Conservation (phyloP, 352 stramenopile genomes). For the Globisporangium solare region DNA sequence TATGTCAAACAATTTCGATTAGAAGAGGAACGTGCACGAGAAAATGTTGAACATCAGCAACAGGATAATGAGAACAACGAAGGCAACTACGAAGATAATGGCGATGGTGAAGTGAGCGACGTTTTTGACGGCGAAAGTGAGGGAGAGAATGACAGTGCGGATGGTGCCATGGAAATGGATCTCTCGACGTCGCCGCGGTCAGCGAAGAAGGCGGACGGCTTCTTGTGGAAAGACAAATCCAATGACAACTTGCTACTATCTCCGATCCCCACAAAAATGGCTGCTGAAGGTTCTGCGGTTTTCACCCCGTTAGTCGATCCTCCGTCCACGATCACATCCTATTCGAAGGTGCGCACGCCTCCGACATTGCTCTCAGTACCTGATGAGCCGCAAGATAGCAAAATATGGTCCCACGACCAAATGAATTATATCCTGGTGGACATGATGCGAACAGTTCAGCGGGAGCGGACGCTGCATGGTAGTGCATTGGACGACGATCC, state of each 20-base stretch:
- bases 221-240: slow-evolving; percentile 25
- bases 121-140: slow-evolving; percentile 3
- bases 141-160: background rate
- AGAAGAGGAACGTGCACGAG: slow-evolving; percentile 18
- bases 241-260: slow-evolving; percentile 31
- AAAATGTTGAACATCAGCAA: background rate
- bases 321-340: background rate
- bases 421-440: slow-evolving; percentile 56
- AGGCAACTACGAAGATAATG: background rate
- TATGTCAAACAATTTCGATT: slow-evolving; percentile 47
- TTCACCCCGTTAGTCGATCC: slow-evolving; percentile 3
- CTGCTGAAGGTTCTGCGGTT: background rate
- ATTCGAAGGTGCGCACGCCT: background rate
- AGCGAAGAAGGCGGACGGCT: slow-evolving; percentile 7
- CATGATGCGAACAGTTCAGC: slow-evolving; percentile 23
- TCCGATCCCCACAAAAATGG: slow-evolving; percentile 18
- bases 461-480: slow-evolving; percentile 8
- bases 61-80: too few relatives aligned
- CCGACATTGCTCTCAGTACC: slow-evolving; percentile 1
- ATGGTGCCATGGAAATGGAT: slow-evolving; percentile 10
- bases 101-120: slow-evolving; percentile 1
- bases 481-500: slow-evolving; percentile 4
- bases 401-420: slow-evolving; percentile 52
- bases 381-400: slow-evolving; percentile 23
- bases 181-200: slow-evolving; percentile 6